phyloP scores from a whole-genome alignment of 805 yeast genomes.

The Kuraishia borneana region DNA sequence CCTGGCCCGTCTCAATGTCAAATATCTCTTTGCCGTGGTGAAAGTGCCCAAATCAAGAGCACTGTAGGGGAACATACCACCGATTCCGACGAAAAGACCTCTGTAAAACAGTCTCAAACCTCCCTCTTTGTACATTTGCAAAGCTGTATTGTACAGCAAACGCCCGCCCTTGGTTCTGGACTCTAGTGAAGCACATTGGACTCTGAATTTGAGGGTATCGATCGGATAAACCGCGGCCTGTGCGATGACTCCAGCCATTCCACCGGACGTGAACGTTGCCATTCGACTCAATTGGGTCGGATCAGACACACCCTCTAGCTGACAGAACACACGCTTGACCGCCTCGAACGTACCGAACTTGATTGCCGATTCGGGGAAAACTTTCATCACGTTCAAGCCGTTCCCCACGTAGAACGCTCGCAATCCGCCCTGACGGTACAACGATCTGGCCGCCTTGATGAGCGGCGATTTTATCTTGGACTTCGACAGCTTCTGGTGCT shows the following conservation, averaged over 20 bases:
- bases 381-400: conserved; percentile 86
- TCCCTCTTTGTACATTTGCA: conserved; percentile 67
- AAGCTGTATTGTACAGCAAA: conserved; percentile 56
- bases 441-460: conserved; percentile 64
- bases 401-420: conserved; percentile 89
- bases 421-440: conserved; percentile 84
- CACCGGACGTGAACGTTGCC: conserved; percentile 88
- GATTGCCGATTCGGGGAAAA: conserved; percentile 95
- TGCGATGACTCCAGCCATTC: conserved; percentile 89
- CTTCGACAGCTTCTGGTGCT: conserved; percentile 28
- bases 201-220: conserved; percentile 85
- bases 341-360: conserved; percentile 94
- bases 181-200: conserved; percentile 84
- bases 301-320: conserved; percentile 66
- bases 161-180: conserved; percentile 48
- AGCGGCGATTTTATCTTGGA: conserved; percentile 61
- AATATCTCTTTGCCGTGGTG: conserved; percentile 71
- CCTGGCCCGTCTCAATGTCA: conserved; percentile 52
- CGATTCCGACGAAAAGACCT: conserved; percentile 82
- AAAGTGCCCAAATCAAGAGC: conserved; percentile 94
- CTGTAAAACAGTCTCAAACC: conserved; percentile 74
- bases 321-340: conserved; percentile 63
- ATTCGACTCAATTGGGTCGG: conserved; percentile 57
- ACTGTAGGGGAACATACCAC: conserved; percentile 96
- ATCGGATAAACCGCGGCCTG: conserved; percentile 92